Evolutionary conservation across 495 filamentous ascomycete species (phyloP), one percentile per base, ranked within the genome.

Genomic region (Aspergillus olivimuriae): DNA sequence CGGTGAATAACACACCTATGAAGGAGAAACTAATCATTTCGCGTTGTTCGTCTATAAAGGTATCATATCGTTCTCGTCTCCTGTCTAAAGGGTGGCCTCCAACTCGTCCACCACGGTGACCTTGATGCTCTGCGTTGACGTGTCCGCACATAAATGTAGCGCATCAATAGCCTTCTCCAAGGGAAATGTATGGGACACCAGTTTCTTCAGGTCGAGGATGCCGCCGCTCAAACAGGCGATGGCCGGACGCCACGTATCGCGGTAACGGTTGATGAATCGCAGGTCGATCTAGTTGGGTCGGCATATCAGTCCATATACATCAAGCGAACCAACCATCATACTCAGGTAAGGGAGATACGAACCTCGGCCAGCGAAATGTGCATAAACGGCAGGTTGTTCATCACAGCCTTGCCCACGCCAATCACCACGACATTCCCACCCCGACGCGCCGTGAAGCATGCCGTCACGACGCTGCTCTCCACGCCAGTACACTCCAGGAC

Each of bases 181-280:
- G 3, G 74, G 70, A 45, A 76, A 78, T 2, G 62, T 69, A 63
- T 92, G 86, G 16, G 86, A 91, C 15, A 95, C 74, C 20, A 89
- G 62, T 26, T 69, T 73, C 51, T 73, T 80, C 34, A 82, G 57
- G 41, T 82, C 70, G 14, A 82, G 35, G n/a, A 81, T 66, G 0
- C 69, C 73, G 11, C 74, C 70, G 43, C 52, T 56, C 15, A 63
- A 28, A 16, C 68, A 52, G 34, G 63, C 41, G 32, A 83, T 78
- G 1, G 71, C 77, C 0, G 69, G 69, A 3, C 78, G 76, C 78
- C 80, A 83, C 0, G 77, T 81, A 47, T 82, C 76, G 20, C 65
- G 59, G 47, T 82, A 83, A n/a, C 80, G 70, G 41, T 82, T 81
- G 43, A 80, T 82, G 52, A 82, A 80, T 32, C 74, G 75, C 35